Percentiles rank a stretch among this genome's conserved stretches.
Evolutionary conservation across 2,329 filamentous ascomycete genomes (phyloP).

Genomic region (Coniochaeta sp.): DNA sequence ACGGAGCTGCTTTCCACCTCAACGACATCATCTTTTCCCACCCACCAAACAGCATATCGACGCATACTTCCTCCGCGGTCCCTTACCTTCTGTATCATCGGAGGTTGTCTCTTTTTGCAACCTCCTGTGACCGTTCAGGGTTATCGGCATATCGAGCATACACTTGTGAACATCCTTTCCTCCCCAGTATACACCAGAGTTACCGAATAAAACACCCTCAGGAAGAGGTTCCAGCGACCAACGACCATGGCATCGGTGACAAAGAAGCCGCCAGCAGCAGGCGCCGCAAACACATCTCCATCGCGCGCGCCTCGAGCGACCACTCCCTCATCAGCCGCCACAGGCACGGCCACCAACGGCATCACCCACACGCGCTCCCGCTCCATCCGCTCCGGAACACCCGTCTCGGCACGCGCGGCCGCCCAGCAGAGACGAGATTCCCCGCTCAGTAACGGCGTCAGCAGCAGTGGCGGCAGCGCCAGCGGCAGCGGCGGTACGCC

Average conservation of each 20-base stretch:
- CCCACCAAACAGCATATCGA: background rate
- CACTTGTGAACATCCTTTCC: background rate
- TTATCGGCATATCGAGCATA: background rate
- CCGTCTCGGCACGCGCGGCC: slow-evolving; percentile 62
- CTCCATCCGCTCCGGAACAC: slow-evolving; percentile 57
- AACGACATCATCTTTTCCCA: too few relatives aligned
- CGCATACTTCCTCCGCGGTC: background rate
- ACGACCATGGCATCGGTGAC: slow-evolving; percentile 43
- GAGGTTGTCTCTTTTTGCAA: background rate
- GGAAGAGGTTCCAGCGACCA: slow-evolving; percentile 7
- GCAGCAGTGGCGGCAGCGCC: slow-evolving; percentile 27
- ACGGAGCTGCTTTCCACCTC: background rate
- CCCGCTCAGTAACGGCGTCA: slow-evolving; percentile 31
- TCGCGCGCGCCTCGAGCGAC: slow-evolving; percentile 31
- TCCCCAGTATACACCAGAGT: background rate
- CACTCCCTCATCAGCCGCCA: slow-evolving; percentile 37
- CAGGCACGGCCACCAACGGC: slow-evolving; percentile 24
- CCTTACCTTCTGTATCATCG: background rate
- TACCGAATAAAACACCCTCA: slow-evolving; percentile 1
- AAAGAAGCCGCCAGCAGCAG: slow-evolving; percentile 40
- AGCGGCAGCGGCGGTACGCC: slow-evolving; percentile 27
- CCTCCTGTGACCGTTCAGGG: background rate
- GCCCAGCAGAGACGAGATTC: slow-evolving; percentile 53
- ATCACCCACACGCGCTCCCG: slow-evolving; percentile 42
- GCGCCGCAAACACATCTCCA: slow-evolving; percentile 23